phyloP scores from a whole-genome alignment of 1,284 basidiomycete genomes.

The Sanghuangporus baumii region DNA sequence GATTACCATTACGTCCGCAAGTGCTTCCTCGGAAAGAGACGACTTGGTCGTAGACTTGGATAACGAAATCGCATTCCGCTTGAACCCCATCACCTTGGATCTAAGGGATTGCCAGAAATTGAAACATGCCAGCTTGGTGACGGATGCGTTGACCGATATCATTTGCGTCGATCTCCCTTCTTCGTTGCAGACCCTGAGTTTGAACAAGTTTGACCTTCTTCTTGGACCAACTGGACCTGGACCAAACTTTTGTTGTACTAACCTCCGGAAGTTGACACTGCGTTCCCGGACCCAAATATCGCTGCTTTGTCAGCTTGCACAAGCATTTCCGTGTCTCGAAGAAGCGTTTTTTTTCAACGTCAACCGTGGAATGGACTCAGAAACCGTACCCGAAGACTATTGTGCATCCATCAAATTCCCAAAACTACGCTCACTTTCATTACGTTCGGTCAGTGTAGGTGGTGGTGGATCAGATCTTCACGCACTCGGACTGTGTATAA shows the following conservation, averaged over 20 bases:
- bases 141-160: neutral
- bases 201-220: neutral
- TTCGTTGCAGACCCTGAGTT: neutral
- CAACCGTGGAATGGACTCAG: neutral
- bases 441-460: neutral
- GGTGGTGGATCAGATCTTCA: neutral
- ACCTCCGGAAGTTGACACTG: neutral
- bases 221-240: neutral
- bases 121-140: neutral
- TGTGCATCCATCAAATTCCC: neutral
- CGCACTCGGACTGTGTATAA: neutral
- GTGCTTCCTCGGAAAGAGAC: neutral
- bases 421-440: neutral
- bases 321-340: neutral
- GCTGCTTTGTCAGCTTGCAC: neutral
- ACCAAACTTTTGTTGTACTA: neutral
- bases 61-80: neutral
- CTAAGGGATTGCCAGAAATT: neutral
- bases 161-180: neutral
- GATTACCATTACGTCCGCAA: neutral
- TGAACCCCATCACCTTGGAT: neutral
- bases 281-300: neutral
- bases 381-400: neutral
- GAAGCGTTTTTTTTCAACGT: neutral
- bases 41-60: neutral